These are phyloP conservation scores for Salix udensis DNA, from an alignment of 345 rosid genomes.

Conservation along the genomic window DNA sequence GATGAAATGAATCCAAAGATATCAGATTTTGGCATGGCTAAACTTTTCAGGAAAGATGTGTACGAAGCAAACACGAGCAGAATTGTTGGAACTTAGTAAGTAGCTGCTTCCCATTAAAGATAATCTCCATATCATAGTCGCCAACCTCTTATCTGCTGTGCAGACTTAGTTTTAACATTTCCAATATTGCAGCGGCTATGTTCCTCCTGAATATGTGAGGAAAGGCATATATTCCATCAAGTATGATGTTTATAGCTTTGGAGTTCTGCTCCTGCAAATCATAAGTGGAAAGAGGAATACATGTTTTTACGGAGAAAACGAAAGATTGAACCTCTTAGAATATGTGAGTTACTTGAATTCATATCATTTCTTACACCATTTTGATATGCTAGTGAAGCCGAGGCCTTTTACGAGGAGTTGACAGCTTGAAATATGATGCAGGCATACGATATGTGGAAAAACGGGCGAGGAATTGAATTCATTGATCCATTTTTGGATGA, in stretches of 20 bases:
- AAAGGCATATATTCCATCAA: slow-evolving; percentile 45
- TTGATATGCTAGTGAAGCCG: too few species aligned
- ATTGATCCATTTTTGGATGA: too few species aligned
- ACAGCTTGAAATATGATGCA: too few species aligned
- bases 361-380: too few species aligned
- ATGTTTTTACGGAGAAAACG: slow-evolving; percentile 24
- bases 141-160: too few species aligned
- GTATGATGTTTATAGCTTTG: slow-evolving; percentile 49
- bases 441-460: too few species aligned
- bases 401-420: too few species aligned
- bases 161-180: too few species aligned
- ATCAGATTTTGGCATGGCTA: slow-evolving; percentile 46
- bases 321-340: slow-evolving; percentile 34
- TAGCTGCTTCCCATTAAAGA: background rate
- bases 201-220: slow-evolving; percentile 50
- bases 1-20: slow-evolving; percentile 38
- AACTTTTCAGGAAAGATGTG: slow-evolving; percentile 29
- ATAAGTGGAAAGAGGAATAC: slow-evolving; percentile 39
- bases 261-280: slow-evolving; percentile 49
- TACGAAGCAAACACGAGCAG: slow-evolving; percentile 34
- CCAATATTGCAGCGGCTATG: slow-evolving; percentile 34
- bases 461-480: too few species aligned
- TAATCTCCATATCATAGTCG: too few species aligned
- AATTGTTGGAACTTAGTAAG: slow-evolving; percentile 46
- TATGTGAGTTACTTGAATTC: slow-evolving; percentile 24